Base-by-base conservation (phyloP, 805 yeast species). In the Teunomyces lycoperdinae region DNA sequence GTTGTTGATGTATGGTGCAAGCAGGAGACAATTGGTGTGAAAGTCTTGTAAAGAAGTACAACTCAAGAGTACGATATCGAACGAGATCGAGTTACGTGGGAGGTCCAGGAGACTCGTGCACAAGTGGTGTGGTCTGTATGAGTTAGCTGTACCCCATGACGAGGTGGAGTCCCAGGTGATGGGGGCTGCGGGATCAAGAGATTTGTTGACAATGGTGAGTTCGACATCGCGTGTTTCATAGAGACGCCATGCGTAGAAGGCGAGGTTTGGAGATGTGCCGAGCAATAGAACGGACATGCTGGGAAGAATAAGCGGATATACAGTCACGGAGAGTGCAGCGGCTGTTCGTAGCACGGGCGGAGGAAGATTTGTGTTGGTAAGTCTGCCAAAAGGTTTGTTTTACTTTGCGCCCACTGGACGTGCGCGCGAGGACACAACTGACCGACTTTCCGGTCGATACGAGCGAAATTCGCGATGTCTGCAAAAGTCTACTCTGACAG, bases 221-320 rank as follows among this genome's bases (percentile, higher is more conserved):
- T 61, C 57, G 46, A 69, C 60, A 6, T 64, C 50, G 11, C 67
- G 67, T 1, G 85, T 74, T 43, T 71, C 68, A 44, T 71, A 76
- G 32, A 82, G 58, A 44, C 83, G 70, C 84, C 84, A 81, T 13
- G 77, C 76, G 61, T 83, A 83, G 62, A 79, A 82, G 29, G 79
- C 71, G 43, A 82, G 60, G 60, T 81, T 79, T 29, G 87, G 83
- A 61, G 78, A 80, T 8, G 72, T 61, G 28, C 88, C 88, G 52
- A 42, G 38, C 46, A 27, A 36, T 29, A 36, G 35, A 10, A 35
- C 34, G 14, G 41, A 46, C 36, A 35, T 38, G 39, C 34, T 32
- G 34, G 13, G 17, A 9, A 13, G 17, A 32, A 32, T 20, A 20
- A 5, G 9, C 13, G 14, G 34, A 32, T 32, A 32, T 32, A 9